Evolutionary conservation across 805 yeast genomes (phyloP), one percentile per base, ranked within the genome.

Genomic region (Pichia kluyveri): DNA sequence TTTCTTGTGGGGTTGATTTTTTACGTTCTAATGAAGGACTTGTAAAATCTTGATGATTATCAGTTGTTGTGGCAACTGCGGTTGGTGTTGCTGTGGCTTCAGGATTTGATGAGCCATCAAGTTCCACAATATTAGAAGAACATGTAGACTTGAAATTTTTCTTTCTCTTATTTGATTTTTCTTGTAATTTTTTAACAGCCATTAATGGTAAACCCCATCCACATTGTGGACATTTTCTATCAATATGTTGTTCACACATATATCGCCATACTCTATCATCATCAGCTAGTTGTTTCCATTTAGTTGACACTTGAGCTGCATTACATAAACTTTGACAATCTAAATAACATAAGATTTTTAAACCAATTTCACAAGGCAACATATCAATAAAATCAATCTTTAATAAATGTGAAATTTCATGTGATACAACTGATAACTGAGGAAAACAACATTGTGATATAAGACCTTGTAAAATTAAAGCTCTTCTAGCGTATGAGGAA

Each of bases 181-280:
- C 67, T 40, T 61, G 68, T 48, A 61, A 67, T 58, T 79, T 72
- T 61, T 83, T 85, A 80, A 89, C 87, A 59, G 89, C 96, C 79
- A 93, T 77, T 51, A 93, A 69, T 3, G 99, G 99, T 54, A 93
- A 72, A 5, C 99, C 99, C 99, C 99, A 93, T 15, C 99, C 99
- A 69, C 99, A 93, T 60, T 87, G 87, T 38, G 96, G 96, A 69
- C 99, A 93, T 65, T 93, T 93, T 51, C 95, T 76, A 67, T 93
- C 99, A 47, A 93, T 93, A 65, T 93, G 99, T 67, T 93, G 99
- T 62, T 89, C 96, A 62, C 99, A 93, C 89, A 93, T 83, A 56
- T 91, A 90, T 62, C 91, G 93, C 99, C 99, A 93, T 3, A 93
- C 97, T 44, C 95, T 69, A 60, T 93, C 98, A 62, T 91, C 97